Evolutionary conservation across 2,329 filamentous ascomycete species (phyloP).

Genomic region (Orbilia ellipsospora): DNA sequence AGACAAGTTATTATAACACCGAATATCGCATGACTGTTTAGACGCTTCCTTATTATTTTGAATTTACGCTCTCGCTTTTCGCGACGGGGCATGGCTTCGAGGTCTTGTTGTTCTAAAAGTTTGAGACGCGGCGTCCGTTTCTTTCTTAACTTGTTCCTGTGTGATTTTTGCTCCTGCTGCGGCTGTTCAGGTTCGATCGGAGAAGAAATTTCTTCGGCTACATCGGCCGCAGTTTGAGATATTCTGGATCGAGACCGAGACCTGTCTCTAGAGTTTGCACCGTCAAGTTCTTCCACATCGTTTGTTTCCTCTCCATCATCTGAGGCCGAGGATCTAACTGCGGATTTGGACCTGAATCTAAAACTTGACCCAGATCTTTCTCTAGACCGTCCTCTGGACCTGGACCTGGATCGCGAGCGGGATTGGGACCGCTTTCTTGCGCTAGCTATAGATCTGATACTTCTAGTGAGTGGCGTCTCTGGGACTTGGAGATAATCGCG

Average conservation of each 20-base stretch:
- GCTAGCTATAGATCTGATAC: too few relatives aligned
- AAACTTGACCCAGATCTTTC: too few relatives aligned
- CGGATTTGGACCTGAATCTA: too few relatives aligned
- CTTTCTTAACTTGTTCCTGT: slow-evolving; percentile 22
- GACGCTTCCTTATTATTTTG: slow-evolving; percentile 3
- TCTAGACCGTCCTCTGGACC: too few relatives aligned
- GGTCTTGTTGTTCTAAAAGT: neutral
- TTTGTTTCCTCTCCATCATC: too few relatives aligned
- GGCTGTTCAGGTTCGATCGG: neutral
- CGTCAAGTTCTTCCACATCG: too few relatives aligned
- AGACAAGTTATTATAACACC: slow-evolving; percentile 12
- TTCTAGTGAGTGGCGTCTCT: too few relatives aligned
- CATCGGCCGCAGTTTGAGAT: neutral
- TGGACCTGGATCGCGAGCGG: too few relatives aligned
- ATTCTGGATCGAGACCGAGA: neutral
- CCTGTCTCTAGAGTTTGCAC: neutral
- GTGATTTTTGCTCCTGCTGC: neutral
- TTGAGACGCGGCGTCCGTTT: neutral
- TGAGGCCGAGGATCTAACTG: too few relatives aligned
- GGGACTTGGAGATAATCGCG: too few relatives aligned
- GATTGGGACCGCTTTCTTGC: too few relatives aligned
- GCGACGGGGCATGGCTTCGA: neutral
- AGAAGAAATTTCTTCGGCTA: neutral
- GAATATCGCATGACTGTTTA: slow-evolving; percentile 21
- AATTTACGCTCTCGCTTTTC: slow-evolving; percentile 12